A percentile compares a stretch with the other conserved stretches of the same genome.
Conservation (phyloP, 164 flowering plant genomes). For the Nymphaea thermarum region DNA sequence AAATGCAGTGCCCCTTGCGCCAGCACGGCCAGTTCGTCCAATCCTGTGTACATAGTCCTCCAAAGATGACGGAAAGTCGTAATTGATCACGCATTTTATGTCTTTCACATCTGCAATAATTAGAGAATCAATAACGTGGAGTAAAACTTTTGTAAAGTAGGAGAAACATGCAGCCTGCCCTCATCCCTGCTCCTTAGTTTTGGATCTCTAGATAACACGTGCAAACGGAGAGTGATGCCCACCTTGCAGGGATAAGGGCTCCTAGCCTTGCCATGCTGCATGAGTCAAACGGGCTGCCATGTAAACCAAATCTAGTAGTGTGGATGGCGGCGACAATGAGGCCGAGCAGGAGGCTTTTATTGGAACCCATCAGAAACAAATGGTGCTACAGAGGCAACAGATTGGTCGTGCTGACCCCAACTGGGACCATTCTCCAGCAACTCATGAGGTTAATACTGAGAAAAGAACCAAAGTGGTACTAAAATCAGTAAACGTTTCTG, state of each 20-base stretch:
- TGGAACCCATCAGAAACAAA: slow-evolving; percentile 4
- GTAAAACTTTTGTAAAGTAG: slow-evolving; percentile 1
- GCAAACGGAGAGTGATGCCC: slow-evolving; percentile 68
- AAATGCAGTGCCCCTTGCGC: slow-evolving; percentile 80
- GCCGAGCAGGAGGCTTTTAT: slow-evolving; percentile 8
- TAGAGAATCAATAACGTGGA: slow-evolving; percentile 6
- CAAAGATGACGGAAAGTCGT: slow-evolving; percentile 84
- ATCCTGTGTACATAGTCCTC: slow-evolving; percentile 99
- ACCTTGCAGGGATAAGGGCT: slow-evolving; percentile 99
- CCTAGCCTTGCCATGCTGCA: slow-evolving; percentile 3
- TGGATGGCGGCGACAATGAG: slow-evolving; percentile 45
- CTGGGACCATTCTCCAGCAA: neutral
- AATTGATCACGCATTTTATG: slow-evolving; percentile 93
- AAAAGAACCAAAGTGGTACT: slow-evolving; percentile 14
- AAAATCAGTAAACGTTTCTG: slow-evolving; percentile 9
- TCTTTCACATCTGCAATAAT: slow-evolving; percentile 87
- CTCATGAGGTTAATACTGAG: neutral
- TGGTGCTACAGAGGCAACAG: neutral
- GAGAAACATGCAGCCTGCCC: slow-evolving; percentile 19
- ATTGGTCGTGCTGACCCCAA: neutral
- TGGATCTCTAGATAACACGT: slow-evolving; percentile 41
- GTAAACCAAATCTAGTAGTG: slow-evolving; percentile 71
- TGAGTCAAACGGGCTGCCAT: slow-evolving; percentile 94
- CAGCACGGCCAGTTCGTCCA: slow-evolving; percentile 99
- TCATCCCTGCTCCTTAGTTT: slow-evolving; percentile 78